phyloP scores from a whole-genome alignment of 345 rosid species.

The Melaleuca alternifolia region DNA sequence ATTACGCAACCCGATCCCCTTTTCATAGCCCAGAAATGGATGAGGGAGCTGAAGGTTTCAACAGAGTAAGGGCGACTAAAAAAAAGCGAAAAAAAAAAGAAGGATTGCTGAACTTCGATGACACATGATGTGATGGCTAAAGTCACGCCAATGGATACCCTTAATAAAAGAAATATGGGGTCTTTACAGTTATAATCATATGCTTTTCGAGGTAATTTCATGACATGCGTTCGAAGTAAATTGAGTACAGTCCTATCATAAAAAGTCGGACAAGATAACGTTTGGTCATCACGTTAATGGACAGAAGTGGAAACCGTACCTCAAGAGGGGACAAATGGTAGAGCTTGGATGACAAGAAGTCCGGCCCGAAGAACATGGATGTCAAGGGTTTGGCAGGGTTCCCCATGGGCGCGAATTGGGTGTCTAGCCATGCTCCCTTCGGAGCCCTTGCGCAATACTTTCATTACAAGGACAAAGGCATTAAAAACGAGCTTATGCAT shows the following conservation, averaged over 20 bases:
- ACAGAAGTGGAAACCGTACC: neutral
- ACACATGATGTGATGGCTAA: neutral
- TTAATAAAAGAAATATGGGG: neutral
- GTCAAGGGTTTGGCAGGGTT: neutral
- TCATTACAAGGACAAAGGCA: neutral
- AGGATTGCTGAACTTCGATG: neutral
- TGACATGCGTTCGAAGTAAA: neutral
- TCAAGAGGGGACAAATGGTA: slow-evolving; percentile 11
- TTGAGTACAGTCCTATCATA: neutral
- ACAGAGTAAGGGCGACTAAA: neutral
- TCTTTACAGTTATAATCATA: neutral
- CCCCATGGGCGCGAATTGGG: slow-evolving; percentile 3
- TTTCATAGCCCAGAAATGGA: too few species aligned
- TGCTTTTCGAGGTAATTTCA: neutral
- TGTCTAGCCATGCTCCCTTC: slow-evolving; percentile 6
- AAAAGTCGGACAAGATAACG: neutral
- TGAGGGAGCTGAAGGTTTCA: neutral
- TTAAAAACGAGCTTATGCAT: neutral
- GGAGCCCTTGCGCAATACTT: neutral
- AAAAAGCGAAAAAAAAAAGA: neutral
- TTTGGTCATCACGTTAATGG: neutral
- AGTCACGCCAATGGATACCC: neutral
- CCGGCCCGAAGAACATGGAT: slow-evolving; percentile 9
- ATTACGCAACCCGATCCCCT: neutral
- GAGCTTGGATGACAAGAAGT: slow-evolving; percentile 7